phyloP scores from a whole-genome alignment of 2,329 filamentous ascomycete species.

The Nemania diffusa region DNA sequence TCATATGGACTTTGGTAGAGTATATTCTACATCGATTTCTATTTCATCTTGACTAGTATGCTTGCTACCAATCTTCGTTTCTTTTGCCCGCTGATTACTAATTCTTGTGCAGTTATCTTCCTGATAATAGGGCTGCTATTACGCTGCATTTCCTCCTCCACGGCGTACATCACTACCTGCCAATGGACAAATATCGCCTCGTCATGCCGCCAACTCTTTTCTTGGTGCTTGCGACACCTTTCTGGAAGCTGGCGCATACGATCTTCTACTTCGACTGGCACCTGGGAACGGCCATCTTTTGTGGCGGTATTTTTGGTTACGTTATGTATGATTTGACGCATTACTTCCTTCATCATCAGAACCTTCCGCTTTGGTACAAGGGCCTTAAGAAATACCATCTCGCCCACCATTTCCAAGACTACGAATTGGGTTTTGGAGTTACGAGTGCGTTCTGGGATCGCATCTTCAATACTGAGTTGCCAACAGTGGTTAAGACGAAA shows the following conservation, averaged over 20 bases:
- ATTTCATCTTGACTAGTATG: conserved; percentile 93
- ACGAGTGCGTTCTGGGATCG: conserved; percentile 96
- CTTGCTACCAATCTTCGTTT: conserved; percentile 35
- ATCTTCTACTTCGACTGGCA: conserved; percentile 89
- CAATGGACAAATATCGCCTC: conserved; percentile 97
- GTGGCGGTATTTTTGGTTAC: conserved; percentile 94
- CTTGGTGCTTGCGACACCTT: conserved; percentile 81
- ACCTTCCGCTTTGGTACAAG: conserved; percentile 89
- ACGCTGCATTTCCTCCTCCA: conserved; percentile 94
- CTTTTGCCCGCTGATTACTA: conserved; percentile 39
- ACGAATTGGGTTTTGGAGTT: conserved; percentile 96
- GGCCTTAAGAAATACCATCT: conserved; percentile 97
- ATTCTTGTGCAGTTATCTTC: conserved; percentile 73
- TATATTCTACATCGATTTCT: conserved; percentile 89
- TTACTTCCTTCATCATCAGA: conserved; percentile 97
- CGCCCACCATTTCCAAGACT: conserved; percentile 96
- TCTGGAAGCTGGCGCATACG: conserved; percentile 88
- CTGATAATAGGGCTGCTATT: conserved; percentile 88
- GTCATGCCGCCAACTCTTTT: conserved; percentile 97
- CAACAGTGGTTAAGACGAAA: conserved; percentile 51
- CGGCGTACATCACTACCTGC: conserved; percentile 96
- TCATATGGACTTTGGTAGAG: conserved; percentile 89
- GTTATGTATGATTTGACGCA: conserved; percentile 97
- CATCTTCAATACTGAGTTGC: conserved; percentile 88
- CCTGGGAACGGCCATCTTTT: conserved; percentile 80